Percentiles rank a stretch among this genome's conserved stretches.
Conservation (phyloP, 2,329 filamentous ascomycete species). For the Geosmithia morbida region DNA sequence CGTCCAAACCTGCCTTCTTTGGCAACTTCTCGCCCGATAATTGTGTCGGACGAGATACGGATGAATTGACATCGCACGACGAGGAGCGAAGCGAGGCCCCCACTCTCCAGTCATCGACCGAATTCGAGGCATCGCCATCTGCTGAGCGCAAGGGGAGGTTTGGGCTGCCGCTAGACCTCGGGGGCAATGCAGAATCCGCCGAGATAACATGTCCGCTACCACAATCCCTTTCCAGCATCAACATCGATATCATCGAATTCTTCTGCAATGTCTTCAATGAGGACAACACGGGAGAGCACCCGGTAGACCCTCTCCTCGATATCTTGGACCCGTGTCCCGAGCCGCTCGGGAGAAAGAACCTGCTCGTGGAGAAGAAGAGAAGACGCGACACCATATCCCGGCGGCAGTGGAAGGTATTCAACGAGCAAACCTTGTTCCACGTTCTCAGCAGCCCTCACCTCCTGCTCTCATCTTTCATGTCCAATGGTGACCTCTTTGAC, state of each 20-base stretch:
- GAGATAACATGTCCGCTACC: conserved; percentile 23
- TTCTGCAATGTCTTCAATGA: conserved; percentile 45
- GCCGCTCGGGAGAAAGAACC: neutral
- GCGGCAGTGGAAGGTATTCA: conserved; percentile 38
- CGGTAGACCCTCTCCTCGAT: conserved; percentile 18
- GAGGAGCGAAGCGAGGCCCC: neutral
- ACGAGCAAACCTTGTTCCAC: conserved; percentile 50
- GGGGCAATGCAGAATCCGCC: neutral
- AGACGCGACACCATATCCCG: neutral
- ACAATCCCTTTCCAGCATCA: conserved; percentile 39
- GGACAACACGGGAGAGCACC: conserved; percentile 36
- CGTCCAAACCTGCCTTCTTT: conserved; percentile 20
- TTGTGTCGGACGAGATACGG: neutral
- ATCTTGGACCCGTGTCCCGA: conserved; percentile 2
- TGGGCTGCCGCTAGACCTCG: neutral
- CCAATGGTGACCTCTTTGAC: conserved; percentile 36
- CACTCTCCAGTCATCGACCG: neutral
- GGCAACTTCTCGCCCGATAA: conserved; percentile 17
- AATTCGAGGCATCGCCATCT: neutral
- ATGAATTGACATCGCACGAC: neutral
- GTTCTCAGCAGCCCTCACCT: conserved; percentile 43
- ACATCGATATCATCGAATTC: conserved; percentile 41
- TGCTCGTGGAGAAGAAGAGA: neutral
- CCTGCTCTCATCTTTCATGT: conserved; percentile 41
- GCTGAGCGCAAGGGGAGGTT: neutral